Base-by-base conservation (phyloP, 139 green algal genomes). In the Volvox reticuliferus region DNA sequence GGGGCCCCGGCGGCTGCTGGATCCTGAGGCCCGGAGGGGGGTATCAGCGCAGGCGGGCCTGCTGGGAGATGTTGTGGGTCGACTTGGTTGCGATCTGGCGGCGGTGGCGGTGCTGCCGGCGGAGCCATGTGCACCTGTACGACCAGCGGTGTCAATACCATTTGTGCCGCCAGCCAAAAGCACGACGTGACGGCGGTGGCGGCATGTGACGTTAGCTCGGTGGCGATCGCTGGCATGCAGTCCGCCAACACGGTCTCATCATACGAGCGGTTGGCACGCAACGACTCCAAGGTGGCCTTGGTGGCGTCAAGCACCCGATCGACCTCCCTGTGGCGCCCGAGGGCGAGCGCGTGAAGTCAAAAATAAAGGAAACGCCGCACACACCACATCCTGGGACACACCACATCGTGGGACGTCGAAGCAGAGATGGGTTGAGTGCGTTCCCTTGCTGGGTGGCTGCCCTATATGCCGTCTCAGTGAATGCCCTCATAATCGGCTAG, bases 121-220 rank as follows among this genome's bases (percentile, higher is more conserved):
- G 82, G 50, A 33, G 82, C 16, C 80, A 36, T 32, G 37, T 87
- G 82, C 63, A 26, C n/a, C 12, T 28, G 20, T 32, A 91, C 61
- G 24, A 91, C 20, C 21, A 91, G 21, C 5, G 87, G 87, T 32
- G 87, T 91, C 55, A 91, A 28, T 30, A 91, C 76, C 87, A 91
- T 33, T 75, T 91, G 87, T 12, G 3, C 9, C 16, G 87, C 76
- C 21, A 86, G 24, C 87, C 87, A 91, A 77, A 85, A 85, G 76
- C 75, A 86, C 18, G 62, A 21, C 61, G 61, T 86, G 61, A 86
- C 61, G 61, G 87, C 87, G 75, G 87, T 75, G 75, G 75, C 61
- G 75, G 76, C 76, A 75, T 91, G 87, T 16, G 87, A 85, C 61
- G 75, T 79, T 33, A 91, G 87, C 16, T 61, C 76, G 61, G 61